Conservation (phyloP, 768 basidiomycete genomes). For the Lactifluus echinatus region DNA sequence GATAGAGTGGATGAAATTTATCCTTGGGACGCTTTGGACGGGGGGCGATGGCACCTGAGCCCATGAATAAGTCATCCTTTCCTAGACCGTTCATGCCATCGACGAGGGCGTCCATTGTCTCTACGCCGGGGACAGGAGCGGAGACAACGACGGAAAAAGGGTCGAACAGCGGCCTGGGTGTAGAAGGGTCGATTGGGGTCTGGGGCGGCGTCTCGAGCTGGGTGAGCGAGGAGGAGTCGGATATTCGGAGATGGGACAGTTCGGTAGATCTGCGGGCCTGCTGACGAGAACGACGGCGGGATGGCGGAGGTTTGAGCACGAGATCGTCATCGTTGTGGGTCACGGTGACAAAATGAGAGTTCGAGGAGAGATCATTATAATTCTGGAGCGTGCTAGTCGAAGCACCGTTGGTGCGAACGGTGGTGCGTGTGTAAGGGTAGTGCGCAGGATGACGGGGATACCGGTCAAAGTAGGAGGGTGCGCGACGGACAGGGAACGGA, state of each 20-base stretch:
- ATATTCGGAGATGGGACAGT: conserved; percentile 37
- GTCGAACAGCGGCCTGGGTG: conserved; percentile 24
- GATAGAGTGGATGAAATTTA: conserved; percentile 62
- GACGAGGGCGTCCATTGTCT: conserved; percentile 82
- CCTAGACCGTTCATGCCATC: conserved; percentile 76
- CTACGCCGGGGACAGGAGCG: conserved; percentile 70
- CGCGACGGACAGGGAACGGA: conserved; percentile 18
- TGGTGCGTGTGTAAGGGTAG: neutral
- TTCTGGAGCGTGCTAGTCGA: conserved; percentile 9
- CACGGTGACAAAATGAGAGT: conserved; percentile 11
- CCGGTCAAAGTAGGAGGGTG: conserved; percentile 26
- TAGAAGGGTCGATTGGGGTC: conserved; percentile 49
- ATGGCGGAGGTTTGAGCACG: conserved; percentile 2
- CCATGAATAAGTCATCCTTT: conserved; percentile 45
- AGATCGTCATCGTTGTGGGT: conserved; percentile 6
- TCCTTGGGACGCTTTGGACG: conserved; percentile 46
- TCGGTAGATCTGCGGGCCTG: conserved; percentile 12
- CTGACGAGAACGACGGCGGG: conserved; percentile 15
- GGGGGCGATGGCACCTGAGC: conserved; percentile 32
- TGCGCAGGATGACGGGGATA: conserved; percentile 38
- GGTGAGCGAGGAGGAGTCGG: conserved; percentile 54
- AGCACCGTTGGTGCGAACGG: neutral
- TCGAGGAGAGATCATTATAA: conserved; percentile 15
- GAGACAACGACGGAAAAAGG: conserved; percentile 53
- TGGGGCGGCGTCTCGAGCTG: conserved; percentile 66